Percentiles rank a stretch among this genome's conserved stretches.
Evolutionary conservation across 768 basidiomycete genomes (phyloP).

Genomic region (Terana coerulea): DNA sequence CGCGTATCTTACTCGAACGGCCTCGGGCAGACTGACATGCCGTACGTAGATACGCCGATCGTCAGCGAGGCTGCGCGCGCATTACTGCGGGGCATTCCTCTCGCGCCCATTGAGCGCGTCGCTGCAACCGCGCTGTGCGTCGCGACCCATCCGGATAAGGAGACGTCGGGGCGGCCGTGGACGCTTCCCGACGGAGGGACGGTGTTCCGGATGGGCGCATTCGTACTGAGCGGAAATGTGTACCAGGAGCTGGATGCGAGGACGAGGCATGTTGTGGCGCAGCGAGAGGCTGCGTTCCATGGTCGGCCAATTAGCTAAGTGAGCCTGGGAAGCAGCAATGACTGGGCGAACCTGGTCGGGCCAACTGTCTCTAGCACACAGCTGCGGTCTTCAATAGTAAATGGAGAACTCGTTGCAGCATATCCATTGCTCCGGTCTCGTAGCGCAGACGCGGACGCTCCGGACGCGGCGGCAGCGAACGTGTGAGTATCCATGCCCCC

Average conservation of each 20-base stretch:
- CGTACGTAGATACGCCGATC: slow-evolving; percentile 8
- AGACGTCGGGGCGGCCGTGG: slow-evolving; percentile 25
- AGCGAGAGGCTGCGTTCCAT: background rate
- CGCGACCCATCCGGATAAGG: slow-evolving; percentile 21
- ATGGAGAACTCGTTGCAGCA: too few species aligned
- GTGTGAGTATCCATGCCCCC: too few species aligned
- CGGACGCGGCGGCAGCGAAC: too few species aligned
- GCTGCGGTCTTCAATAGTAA: too few species aligned
- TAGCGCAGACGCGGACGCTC: too few species aligned
- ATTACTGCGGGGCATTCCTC: slow-evolving; percentile 26
- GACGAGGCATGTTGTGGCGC: background rate
- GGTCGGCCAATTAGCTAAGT: too few species aligned
- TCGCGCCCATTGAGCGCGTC: slow-evolving; percentile 27
- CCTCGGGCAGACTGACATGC: slow-evolving; percentile 21
- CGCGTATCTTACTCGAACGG: background rate
- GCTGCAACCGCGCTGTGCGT: slow-evolving; percentile 29
- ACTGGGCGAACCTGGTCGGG: too few species aligned
- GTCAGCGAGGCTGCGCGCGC: slow-evolving; percentile 9
- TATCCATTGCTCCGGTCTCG: too few species aligned
- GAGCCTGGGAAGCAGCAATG: too few species aligned
- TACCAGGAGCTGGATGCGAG: slow-evolving; percentile 12
- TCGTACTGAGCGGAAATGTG: slow-evolving; percentile 20
- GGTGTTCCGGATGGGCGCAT: slow-evolving; percentile 22
- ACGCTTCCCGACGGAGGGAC: slow-evolving; percentile 28
- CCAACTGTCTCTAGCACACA: too few species aligned